phyloP scores from a whole-genome alignment of 768 basidiomycete genomes.

The Suillus discolor region DNA sequence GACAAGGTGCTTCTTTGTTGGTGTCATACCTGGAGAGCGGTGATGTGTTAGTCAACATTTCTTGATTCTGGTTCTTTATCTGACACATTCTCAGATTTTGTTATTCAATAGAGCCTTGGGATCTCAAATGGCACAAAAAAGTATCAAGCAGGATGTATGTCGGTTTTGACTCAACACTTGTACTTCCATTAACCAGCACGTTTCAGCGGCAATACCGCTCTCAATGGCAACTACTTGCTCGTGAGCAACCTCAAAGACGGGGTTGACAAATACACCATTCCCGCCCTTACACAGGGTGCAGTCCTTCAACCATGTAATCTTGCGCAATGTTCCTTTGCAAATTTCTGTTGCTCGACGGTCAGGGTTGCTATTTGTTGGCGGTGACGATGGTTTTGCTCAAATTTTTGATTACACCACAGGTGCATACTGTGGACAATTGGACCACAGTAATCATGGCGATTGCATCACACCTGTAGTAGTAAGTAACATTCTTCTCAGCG shows the following conservation, averaged over 20 bases:
- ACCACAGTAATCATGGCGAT: background rate
- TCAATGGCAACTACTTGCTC: conserved; percentile 11
- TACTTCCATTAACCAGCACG: background rate
- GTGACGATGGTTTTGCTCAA: conserved; percentile 3
- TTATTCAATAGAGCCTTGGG: conserved; percentile 1
- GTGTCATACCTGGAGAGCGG: too few relatives aligned
- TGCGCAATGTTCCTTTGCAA: conserved; percentile 11
- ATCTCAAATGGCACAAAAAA: conserved; percentile 6
- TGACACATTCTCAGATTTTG: too few relatives aligned
- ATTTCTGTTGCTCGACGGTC: conserved; percentile 6
- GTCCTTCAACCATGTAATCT: conserved; percentile 6
- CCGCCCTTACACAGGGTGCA: background rate
- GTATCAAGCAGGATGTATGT: background rate
- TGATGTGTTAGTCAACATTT: too few relatives aligned
- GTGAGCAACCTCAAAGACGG: conserved; percentile 14
- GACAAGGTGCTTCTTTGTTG: too few relatives aligned
- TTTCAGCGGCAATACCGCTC: conserved; percentile 8
- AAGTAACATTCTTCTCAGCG: background rate
- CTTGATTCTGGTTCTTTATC: too few relatives aligned
- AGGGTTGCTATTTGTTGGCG: conserved; percentile 5
- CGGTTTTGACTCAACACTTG: background rate
- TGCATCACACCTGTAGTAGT: background rate
- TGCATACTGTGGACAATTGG: background rate
- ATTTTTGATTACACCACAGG: background rate
- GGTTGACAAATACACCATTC: conserved; percentile 10